Conservation (phyloP, 768 basidiomycete species). For the Suillus fuscotomentosus region DNA sequence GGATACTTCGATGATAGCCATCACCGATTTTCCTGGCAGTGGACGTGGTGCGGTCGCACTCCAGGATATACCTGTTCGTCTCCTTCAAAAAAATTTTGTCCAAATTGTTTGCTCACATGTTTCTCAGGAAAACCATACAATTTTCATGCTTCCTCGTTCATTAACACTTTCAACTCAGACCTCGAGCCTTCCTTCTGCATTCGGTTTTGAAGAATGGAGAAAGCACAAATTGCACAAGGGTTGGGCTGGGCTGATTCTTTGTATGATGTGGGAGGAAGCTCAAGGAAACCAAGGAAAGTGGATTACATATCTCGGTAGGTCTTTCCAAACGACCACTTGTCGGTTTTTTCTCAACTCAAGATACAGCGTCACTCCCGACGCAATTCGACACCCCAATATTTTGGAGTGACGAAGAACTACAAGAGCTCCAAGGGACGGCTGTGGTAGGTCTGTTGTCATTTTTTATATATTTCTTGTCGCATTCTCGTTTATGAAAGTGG, state of each 20-base stretch:
- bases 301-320: slow-evolving; percentile 68
- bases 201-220: slow-evolving; percentile 69
- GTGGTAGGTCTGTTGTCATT: slow-evolving; percentile 66
- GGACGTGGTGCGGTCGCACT: slow-evolving; percentile 79
- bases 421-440: slow-evolving; percentile 78
- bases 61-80: slow-evolving; percentile 64
- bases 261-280: slow-evolving; percentile 94
- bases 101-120: not conserved
- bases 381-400: slow-evolving; percentile 93
- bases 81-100: not conserved
- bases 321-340: not conserved
- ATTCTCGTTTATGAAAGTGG: not conserved
- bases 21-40: slow-evolving; percentile 47
- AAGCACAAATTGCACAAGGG: slow-evolving; percentile 56
- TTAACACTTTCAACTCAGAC: slow-evolving; percentile 80
- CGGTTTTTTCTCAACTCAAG: not conserved
- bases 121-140: slow-evolving; percentile 61
- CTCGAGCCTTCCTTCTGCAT: slow-evolving; percentile 55
- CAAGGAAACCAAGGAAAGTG: slow-evolving; percentile 62
- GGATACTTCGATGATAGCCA: slow-evolving; percentile 44
- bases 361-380: slow-evolving; percentile 58
- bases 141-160: slow-evolving; percentile 81
- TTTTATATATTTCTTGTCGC: not conserved
- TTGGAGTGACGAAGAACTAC: slow-evolving; percentile 74
- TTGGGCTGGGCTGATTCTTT: slow-evolving; percentile 88